Percentiles rank a stretch among this genome's conserved stretches.
These are phyloP conservation scores for Termitomyces titanicus DNA, from an alignment of 768 basidiomycete genomes.

Conservation along the genomic window DNA sequence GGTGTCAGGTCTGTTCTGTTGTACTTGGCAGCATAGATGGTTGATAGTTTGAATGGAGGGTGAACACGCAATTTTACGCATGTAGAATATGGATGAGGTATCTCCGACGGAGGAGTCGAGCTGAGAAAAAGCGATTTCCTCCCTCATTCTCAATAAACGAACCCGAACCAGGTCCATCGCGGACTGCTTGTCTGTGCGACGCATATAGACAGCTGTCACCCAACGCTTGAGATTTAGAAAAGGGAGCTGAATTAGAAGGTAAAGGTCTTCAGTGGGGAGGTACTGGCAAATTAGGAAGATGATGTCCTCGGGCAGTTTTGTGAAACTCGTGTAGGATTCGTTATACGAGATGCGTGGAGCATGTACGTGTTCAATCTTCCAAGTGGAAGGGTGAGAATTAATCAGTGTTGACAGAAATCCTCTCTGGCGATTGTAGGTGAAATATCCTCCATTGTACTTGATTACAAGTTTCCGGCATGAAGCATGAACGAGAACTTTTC, in stretches of 20 bases:
- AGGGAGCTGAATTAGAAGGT: neutral
- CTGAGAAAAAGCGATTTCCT: too few relatives aligned
- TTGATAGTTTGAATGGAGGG: neutral
- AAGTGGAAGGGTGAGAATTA: neutral
- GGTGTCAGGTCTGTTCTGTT: neutral
- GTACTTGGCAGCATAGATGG: neutral
- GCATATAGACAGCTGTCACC: neutral
- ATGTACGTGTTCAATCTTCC: neutral
- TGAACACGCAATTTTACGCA: neutral
- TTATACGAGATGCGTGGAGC: neutral
- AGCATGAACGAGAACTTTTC: neutral
- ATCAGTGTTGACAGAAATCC: neutral
- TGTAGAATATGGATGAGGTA: neutral
- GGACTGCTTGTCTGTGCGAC: neutral
- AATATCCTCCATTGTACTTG: neutral
- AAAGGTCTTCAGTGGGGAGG: neutral
- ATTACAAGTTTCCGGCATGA: neutral
- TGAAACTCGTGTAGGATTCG: neutral
- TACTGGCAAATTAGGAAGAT: neutral
- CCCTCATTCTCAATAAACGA: too few relatives aligned
- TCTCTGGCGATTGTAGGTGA: neutral
- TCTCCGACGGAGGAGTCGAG: neutral
- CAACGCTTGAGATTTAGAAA: neutral
- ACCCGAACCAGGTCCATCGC: too few relatives aligned
- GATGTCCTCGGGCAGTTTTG: neutral